Percentiles rank a stretch among this genome's conserved stretches.
These are phyloP conservation scores for Crithidia thermophila DNA, from an alignment of 208 protist species.

Conservation along the genomic window DNA sequence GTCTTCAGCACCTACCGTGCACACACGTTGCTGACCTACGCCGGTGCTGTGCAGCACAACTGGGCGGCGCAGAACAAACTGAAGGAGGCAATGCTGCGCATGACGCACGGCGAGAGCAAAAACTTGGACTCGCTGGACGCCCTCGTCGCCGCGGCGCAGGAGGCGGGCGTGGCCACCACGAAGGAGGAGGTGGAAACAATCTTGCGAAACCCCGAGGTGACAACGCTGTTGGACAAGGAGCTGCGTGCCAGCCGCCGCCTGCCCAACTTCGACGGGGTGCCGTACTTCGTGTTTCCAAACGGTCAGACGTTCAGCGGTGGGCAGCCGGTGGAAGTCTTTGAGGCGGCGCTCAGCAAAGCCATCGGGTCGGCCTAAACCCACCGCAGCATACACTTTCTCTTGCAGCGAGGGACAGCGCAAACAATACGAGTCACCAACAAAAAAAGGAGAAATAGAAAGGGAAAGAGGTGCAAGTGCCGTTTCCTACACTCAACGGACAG, in stretches of 20 bases:
- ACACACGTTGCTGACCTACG: conserved; percentile 41
- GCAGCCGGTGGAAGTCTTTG: conserved; percentile 37
- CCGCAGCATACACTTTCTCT: too few species aligned
- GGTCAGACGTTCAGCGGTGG: conserved; percentile 33
- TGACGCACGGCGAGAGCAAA: conserved; percentile 42
- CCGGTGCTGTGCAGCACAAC: conserved; percentile 21
- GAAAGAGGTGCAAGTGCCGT: too few species aligned
- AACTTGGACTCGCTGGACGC: conserved; percentile 29
- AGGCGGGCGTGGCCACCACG: conserved; percentile 26
- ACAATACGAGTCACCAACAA: too few species aligned
- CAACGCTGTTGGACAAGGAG: conserved; percentile 26
- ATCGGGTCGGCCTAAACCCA: conserved; percentile 8
- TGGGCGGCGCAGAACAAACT: conserved; percentile 34
- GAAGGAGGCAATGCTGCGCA: conserved; percentile 49
- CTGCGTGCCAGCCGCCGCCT: conserved; percentile 1
- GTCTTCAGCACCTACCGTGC: conserved; percentile 44
- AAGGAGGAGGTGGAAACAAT: conserved; percentile 31
- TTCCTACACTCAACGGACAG: too few species aligned
- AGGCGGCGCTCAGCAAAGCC: conserved; percentile 22
- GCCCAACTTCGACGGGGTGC: conserved; percentile 34
- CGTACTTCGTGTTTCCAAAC: conserved; percentile 45
- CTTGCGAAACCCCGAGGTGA: conserved; percentile 14
- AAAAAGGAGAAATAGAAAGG: too few species aligned
- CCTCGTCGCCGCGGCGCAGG: conserved; percentile 25
- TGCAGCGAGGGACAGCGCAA: too few species aligned